Evolutionary conservation across 768 basidiomycete genomes (phyloP).

Genomic region (Russula emetica): DNA sequence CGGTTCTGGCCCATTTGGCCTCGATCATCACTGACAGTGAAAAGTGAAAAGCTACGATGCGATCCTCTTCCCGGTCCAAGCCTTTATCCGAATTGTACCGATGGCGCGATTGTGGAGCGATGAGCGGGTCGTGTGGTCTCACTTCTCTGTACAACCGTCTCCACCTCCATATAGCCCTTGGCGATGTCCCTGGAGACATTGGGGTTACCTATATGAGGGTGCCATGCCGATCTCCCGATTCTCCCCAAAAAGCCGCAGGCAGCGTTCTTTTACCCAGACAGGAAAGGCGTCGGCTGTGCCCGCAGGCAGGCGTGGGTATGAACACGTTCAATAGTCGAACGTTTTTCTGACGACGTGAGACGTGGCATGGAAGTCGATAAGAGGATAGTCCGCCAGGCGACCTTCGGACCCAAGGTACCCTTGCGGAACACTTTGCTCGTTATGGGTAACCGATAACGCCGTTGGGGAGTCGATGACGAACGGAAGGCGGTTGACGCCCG

Average conservation of each 20-base stretch:
- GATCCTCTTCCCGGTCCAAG: not conserved
- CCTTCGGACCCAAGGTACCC: not conserved
- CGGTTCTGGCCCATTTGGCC: too few species aligned
- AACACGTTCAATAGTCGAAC: not conserved
- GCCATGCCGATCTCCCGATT: not conserved
- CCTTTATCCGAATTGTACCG: not conserved
- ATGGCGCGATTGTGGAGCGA: not conserved
- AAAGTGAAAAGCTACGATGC: not conserved
- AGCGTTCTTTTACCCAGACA: not conserved
- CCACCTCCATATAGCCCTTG: not conserved
- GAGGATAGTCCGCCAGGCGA: not conserved
- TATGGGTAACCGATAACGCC: slow-evolving; percentile 4
- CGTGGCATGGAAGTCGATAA: slow-evolving; percentile 17
- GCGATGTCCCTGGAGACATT: not conserved
- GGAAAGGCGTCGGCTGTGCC: slow-evolving; percentile 4
- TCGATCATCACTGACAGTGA: not conserved
- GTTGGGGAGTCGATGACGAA: not conserved
- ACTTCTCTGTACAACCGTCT: not conserved
- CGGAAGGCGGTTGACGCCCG: slow-evolving; percentile 10
- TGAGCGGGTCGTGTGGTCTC: not conserved
- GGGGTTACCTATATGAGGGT: slow-evolving; percentile 1
- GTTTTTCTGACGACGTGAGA: not conserved
- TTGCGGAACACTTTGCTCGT: not conserved
- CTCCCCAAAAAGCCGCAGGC: not conserved
- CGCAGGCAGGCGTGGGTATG: not conserved